Base-by-base conservation (phyloP, 495 filamentous ascomycete genomes). In the Trichoderma orchidacearum region DNA sequence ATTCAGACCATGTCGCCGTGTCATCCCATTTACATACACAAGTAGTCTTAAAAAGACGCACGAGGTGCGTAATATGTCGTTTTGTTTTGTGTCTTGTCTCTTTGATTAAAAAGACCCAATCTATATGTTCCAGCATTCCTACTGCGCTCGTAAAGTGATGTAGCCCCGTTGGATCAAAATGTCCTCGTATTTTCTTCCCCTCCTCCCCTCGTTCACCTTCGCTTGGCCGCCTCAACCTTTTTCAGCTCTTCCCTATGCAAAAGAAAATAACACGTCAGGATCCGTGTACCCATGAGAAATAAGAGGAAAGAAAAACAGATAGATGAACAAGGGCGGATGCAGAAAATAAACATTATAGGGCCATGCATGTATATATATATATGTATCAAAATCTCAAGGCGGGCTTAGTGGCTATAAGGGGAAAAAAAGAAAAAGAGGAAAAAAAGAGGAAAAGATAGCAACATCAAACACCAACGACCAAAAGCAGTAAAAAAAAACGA, bases 231-330 rank as follows among this genome's bases (percentile, higher is more conserved):
- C 63, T 91, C 86, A 63, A 95, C 90, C 73, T 95, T 96, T 79
- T 94, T 95, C 56, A 95, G 68, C 70, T 98, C 93, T 72, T 95
- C 91, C 75, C 92, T 97, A 64, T 48, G 21, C n/a, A 48, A 48
- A 25, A 27, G 32, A 35, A 60, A 55, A 27, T 15, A 27, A 25
- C 5, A 21, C 56, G 60, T 71, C 64, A 69, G 62, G 52, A 58
- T 57, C 23, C 27, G 30, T 53, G 51, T 48, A 25, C 41, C 27
- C 41, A 25, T 48, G 27, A 48, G 41, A 23, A 48, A 48, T 48
- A n/a, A 25, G 27, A 48, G 9, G 9, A 41, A 41, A 3, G 36
- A 41, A 41, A 41, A 9, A 23, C 18, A 23, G 27, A 23, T 27
- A 48, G 41, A 48, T 48, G 15, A 25, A n/a, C 12, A 23, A 48